These are phyloP conservation scores for Agastache rugosa DNA, from an alignment of 257 asterid species.

Conservation along the genomic window DNA sequence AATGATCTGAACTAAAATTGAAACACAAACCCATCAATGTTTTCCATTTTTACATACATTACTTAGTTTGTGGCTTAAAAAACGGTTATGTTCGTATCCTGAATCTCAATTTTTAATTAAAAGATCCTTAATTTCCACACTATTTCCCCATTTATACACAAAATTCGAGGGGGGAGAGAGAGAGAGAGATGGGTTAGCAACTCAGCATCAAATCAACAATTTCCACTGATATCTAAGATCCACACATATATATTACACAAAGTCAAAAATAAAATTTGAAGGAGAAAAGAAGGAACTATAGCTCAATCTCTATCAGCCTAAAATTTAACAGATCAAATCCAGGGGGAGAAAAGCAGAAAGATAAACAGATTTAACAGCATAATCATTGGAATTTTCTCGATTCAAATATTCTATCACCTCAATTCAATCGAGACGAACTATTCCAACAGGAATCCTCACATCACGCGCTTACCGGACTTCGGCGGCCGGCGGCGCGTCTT, in stretches of 20 bases:
- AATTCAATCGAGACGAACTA: slow-evolving; percentile 29
- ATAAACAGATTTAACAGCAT: slow-evolving; percentile 16
- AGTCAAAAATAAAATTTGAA: neutral
- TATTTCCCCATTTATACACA: neutral
- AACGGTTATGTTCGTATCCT: neutral
- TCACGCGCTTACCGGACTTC: slow-evolving; percentile 51
- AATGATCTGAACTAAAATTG: neutral
- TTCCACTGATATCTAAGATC: slow-evolving; percentile 18
- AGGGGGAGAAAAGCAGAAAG: neutral
- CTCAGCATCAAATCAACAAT: slow-evolving; percentile 33
- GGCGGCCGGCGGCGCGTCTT: slow-evolving; percentile 57
- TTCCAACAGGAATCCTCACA: slow-evolving; percentile 32
- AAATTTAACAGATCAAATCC: neutral
- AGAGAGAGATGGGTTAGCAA: neutral
- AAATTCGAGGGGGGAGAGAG: neutral
- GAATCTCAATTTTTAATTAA: neutral
- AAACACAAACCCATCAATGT: neutral
- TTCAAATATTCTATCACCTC: slow-evolving; percentile 35
- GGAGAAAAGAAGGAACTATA: neutral
- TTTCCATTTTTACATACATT: neutral
- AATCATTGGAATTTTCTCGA: slow-evolving; percentile 26
- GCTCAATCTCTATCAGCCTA: slow-evolving; percentile 20
- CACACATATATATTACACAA: slow-evolving; percentile 33
- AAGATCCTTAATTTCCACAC: neutral
- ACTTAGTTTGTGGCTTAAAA: neutral